phyloP scores from a whole-genome alignment of 345 rosid genomes.

The Erucastrum elatum region DNA sequence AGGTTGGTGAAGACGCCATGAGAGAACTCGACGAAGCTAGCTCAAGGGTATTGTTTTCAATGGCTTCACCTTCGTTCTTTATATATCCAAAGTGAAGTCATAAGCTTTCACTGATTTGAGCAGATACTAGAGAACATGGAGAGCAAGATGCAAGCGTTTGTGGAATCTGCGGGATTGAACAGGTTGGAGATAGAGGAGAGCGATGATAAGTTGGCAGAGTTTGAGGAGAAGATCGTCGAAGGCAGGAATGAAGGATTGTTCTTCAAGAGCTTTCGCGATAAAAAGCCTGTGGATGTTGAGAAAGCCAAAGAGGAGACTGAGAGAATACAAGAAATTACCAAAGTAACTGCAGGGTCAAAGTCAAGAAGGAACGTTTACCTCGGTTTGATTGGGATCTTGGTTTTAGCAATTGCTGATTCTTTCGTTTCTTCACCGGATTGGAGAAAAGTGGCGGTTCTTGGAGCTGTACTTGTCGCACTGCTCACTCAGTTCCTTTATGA shows the following conservation, averaged over 20 bases:
- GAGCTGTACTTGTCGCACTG: slow-evolving; percentile 76
- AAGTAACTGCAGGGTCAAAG: slow-evolving; percentile 58
- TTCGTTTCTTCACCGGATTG: slow-evolving; percentile 69
- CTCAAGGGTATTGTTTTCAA: slow-evolving; percentile 52
- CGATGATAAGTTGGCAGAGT: slow-evolving; percentile 65
- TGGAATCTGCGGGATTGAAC: slow-evolving; percentile 71
- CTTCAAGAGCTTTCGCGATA: slow-evolving; percentile 70
- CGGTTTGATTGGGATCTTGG: slow-evolving; percentile 57
- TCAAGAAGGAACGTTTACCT: slow-evolving; percentile 71
- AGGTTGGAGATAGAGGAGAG: slow-evolving; percentile 61
- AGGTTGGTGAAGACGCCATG: slow-evolving; percentile 92
- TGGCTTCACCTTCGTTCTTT: background rate
- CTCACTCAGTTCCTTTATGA: slow-evolving; percentile 67
- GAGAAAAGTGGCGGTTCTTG: slow-evolving; percentile 80
- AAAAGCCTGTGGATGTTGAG: slow-evolving; percentile 49
- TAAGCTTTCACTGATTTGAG: slow-evolving; percentile 15
- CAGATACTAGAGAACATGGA: slow-evolving; percentile 89
- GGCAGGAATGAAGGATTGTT: slow-evolving; percentile 83
- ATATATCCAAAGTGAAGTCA: too few species aligned
- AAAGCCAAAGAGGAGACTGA: slow-evolving; percentile 62
- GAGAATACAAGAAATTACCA: slow-evolving; percentile 52
- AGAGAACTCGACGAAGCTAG: slow-evolving; percentile 80
- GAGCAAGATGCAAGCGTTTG: slow-evolving; percentile 80
- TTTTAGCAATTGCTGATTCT: slow-evolving; percentile 54
- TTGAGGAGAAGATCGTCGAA: slow-evolving; percentile 67